Evolutionary conservation across 1,284 basidiomycete species (phyloP), one percentile per base, ranked within the genome.

Genomic region (Ceratobasidium sp.): DNA sequence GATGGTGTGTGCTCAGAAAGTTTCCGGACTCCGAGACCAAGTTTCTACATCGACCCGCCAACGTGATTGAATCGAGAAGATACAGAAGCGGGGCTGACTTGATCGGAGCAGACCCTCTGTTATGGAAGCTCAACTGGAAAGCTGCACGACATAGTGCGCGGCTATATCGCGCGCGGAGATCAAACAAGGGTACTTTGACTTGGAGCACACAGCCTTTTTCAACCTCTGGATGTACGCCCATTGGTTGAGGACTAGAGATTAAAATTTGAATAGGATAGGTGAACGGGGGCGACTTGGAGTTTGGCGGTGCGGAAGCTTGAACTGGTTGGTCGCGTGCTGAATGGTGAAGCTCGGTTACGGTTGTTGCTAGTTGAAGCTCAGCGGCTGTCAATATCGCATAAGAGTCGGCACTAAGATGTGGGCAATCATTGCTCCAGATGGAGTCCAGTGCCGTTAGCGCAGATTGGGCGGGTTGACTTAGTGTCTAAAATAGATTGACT

Each of bases 111-210:
- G 41, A 31, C 14, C 33, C 19, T 33, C 14, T 7, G 31, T 7
- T 17, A 29, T 67, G 41, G 17, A 44, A 65, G 29, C 17, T 44
- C 19, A 67, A 7, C 22, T 53, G 33, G 27, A 54, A 67, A 5
- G 48, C 51, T 17, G 51, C 65, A 11, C 65, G 65, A 11, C 15
- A 48, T 4, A 67, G 22, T 45, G 33, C 24, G 3, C 65, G 50
- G 17, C 47, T 51, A 17, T 54, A 67, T 0, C 65, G 65, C 5
- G 65, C 65, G 14, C 51, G 50, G 14, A 67, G 65, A 7, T 67
- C 50, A 15, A 67, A 67, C 11, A 67, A 8, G 0, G 65, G 51
- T 2, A 50, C 9, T 9, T 1, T 15, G 9, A 24, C 33, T 51
- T 36, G n/a, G n/a, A n/a, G n/a, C n/a, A n/a, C n/a, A n/a, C n/a